These are phyloP conservation scores for Bonia amplexicaulis DNA, from an alignment of 176 grass and related monocot genomes.

Conservation along the genomic window DNA sequence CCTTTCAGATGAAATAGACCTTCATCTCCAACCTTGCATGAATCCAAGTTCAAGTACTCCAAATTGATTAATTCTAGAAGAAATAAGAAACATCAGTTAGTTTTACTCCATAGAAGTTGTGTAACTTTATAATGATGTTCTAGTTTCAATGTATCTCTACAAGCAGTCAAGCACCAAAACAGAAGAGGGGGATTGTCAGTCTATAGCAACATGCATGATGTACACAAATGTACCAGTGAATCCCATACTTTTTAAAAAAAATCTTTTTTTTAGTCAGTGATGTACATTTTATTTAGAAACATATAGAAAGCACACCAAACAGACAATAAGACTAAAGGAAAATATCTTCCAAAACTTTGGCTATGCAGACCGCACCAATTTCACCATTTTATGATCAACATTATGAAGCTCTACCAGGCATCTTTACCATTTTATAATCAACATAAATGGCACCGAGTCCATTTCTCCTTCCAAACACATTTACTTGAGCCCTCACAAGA, in stretches of 20 bases:
- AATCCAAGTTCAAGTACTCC: conserved; percentile 93
- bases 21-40: conserved; percentile 84
- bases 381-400: not conserved
- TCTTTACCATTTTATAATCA: not conserved
- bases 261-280: not conserved
- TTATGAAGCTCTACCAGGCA: not conserved
- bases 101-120: not conserved
- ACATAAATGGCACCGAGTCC: not conserved
- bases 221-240: not conserved
- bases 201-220: not conserved
- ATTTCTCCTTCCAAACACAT: conserved; percentile 12
- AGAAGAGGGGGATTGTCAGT: not conserved
- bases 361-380: not conserved
- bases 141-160: not conserved
- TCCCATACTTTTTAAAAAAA: not conserved
- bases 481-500: not conserved
- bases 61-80: conserved; percentile 69
- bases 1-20: conserved; percentile 78
- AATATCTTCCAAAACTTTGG: not conserved
- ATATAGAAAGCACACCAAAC: not conserved
- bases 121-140: not conserved
- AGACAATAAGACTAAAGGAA: not conserved
- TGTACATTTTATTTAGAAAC: not conserved
- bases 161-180: not conserved
- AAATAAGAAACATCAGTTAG: not conserved